These are phyloP conservation scores for Hanseniaspora vineae DNA, from an alignment of 805 yeast species.

Conservation along the genomic window DNA sequence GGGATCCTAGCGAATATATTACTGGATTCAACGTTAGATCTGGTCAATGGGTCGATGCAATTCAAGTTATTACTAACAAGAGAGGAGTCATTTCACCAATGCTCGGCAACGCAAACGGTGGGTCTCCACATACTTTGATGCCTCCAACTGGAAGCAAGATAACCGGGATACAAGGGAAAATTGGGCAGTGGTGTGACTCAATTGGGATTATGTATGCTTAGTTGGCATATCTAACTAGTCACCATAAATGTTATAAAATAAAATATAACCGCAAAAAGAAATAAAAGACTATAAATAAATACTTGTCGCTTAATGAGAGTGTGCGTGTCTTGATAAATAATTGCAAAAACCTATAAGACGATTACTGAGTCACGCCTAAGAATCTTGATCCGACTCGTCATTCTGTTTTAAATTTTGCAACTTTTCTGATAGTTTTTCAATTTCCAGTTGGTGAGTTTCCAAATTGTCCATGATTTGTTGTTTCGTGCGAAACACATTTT, in stretches of 20 bases:
- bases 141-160: slow-evolving; percentile 52
- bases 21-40: slow-evolving; percentile 49
- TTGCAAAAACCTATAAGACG: no score
- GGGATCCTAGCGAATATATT: slow-evolving; percentile 40
- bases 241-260: neutral
- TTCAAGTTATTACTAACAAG: slow-evolving; percentile 50
- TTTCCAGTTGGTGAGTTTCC: slow-evolving; percentile 11
- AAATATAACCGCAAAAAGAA: neutral
- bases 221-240: neutral
- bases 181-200: slow-evolving; percentile 61
- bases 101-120: slow-evolving; percentile 63
- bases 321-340: no score
- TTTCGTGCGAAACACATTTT: neutral
- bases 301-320: no score
- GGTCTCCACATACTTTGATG: slow-evolving; percentile 41
- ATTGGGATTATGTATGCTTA: slow-evolving; percentile 50
- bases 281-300: neutral
- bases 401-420: slow-evolving; percentile 12
- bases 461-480: slow-evolving; percentile 1
- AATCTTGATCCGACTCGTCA: neutral
- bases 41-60: slow-evolving; percentile 86
- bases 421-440: slow-evolving; percentile 23
- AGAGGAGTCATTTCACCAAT: slow-evolving; percentile 39
- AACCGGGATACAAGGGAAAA: slow-evolving; percentile 61
- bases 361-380: neutral